phyloP scores from a whole-genome alignment of 2,329 filamentous ascomycete species.

The Mollisia scopiformis region DNA sequence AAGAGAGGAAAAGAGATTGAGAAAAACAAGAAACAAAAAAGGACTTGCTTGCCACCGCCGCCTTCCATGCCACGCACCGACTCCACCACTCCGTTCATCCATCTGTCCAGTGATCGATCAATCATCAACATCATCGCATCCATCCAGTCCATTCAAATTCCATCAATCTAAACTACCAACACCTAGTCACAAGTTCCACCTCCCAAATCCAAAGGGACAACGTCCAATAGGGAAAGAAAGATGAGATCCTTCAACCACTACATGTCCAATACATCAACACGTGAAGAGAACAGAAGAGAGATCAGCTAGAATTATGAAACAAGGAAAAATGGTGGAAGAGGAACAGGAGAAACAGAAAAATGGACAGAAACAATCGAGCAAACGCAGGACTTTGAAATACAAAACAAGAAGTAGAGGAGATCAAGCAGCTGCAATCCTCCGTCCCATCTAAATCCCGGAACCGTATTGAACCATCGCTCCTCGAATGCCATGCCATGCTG shows the following conservation, averaged over 20 bases:
- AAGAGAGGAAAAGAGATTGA: not conserved
- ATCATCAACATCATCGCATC: conserved; percentile 5
- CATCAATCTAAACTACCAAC: conserved; percentile 17
- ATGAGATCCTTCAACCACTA: not conserved
- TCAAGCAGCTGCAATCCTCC: not conserved
- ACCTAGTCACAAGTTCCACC: conserved; percentile 5
- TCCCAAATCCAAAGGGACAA: not conserved
- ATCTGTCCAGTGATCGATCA: no score
- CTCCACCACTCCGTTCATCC: conserved; percentile 11
- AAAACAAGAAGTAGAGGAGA: conserved; percentile 10
- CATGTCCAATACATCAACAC: not conserved
- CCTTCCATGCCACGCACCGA: not conserved
- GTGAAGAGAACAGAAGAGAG: conserved; percentile 7
- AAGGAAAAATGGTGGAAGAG: conserved; percentile 16
- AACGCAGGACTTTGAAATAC: conserved; percentile 13
- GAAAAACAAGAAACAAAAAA: not conserved
- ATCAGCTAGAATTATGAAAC: conserved; percentile 14
- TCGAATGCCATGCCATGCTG: not conserved
- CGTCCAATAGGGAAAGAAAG: not conserved
- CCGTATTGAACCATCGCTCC: not conserved
- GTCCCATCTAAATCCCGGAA: not conserved
- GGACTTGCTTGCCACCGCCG: not conserved
- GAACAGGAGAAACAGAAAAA: no score
- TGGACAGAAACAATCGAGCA: not conserved
- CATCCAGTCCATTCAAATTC: conserved; percentile 5